phyloP scores from a whole-genome alignment of 192 early-diverging fungal genomes.

The Coemansia sp. region DNA sequence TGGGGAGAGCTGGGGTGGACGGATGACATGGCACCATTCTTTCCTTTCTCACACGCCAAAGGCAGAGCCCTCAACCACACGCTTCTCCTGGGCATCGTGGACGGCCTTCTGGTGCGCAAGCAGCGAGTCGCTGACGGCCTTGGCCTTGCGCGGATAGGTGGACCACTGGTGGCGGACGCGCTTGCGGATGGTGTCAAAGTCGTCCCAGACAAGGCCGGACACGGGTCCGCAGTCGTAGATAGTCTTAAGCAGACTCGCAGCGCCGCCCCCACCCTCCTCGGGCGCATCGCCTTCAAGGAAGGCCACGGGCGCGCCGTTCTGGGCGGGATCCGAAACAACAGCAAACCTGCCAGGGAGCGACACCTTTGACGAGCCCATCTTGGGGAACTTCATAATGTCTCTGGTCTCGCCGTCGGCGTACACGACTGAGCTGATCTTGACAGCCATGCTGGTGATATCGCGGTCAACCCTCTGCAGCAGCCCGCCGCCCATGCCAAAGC shows the following conservation, averaged over 20 bases:
- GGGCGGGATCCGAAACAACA: conserved; percentile 25
- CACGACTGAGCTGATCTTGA: conserved; percentile 73
- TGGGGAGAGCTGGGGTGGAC: no score
- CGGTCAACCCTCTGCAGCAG: conserved; percentile 84
- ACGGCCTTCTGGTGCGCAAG: conserved; percentile 29
- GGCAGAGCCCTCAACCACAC: conserved; percentile 19
- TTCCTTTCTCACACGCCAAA: conserved; percentile 17
- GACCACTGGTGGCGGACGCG: conserved; percentile 64
- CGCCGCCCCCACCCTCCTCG: conserved; percentile 11
- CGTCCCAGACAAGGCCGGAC: conserved; percentile 53
- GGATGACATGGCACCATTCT: no score
- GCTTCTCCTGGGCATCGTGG: conserved; percentile 13
- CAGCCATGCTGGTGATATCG: conserved; percentile 82
- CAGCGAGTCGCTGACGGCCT: conserved; percentile 42
- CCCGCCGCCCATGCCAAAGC: conserved; percentile 87
- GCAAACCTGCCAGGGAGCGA: conserved; percentile 70
- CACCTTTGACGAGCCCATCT: conserved; percentile 67
- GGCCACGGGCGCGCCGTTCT: conserved; percentile 40
- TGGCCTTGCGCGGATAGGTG: conserved; percentile 40
- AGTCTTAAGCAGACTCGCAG: conserved; percentile 52
- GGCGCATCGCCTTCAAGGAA: conserved; percentile 20
- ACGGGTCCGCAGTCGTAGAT: conserved; percentile 67
- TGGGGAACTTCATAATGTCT: conserved; percentile 88
- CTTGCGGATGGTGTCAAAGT: conserved; percentile 59
- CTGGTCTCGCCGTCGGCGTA: conserved; percentile 65